Conservation (phyloP, 192 early-diverging fungal genomes). For the Linnemannia exigua region DNA sequence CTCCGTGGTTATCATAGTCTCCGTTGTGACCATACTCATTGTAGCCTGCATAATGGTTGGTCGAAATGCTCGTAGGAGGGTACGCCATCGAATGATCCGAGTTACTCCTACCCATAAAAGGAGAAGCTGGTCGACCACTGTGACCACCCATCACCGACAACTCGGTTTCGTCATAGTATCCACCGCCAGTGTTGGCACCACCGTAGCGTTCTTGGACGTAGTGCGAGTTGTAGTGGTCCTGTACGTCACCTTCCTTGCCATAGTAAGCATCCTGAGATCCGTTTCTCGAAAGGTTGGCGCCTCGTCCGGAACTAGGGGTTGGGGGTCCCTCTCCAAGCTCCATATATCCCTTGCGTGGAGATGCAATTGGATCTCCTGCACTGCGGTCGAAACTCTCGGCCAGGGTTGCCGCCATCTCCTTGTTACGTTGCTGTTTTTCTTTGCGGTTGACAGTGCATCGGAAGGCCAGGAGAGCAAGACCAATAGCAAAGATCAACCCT, state of each 20-base stretch:
- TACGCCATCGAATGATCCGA: conserved; percentile 13
- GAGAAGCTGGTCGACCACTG: conserved; percentile 9
- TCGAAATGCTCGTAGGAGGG: conserved; percentile 24
- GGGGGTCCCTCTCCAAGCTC: conserved; percentile 41
- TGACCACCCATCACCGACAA: conserved; percentile 41
- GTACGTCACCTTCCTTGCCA: conserved; percentile 23
- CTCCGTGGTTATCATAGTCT: conserved; percentile 16
- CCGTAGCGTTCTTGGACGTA: conserved; percentile 55
- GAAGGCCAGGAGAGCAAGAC: conserved; percentile 37
- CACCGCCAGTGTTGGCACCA: conserved; percentile 21
- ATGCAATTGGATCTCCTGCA: conserved; percentile 22
- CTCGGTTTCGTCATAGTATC: conserved; percentile 53
- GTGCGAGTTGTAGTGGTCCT: conserved; percentile 36
- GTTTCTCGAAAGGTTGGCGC: conserved; percentile 33
- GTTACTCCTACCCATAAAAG: not conserved
- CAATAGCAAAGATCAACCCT: conserved; percentile 35
- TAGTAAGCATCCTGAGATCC: conserved; percentile 53
- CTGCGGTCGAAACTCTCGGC: conserved; percentile 42
- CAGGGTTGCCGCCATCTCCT: conserved; percentile 50
- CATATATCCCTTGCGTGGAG: conserved; percentile 41
- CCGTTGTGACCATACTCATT: conserved; percentile 31
- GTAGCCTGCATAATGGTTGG: conserved; percentile 44
- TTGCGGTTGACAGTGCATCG: conserved; percentile 24
- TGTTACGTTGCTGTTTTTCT: conserved; percentile 34
- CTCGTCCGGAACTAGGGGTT: conserved; percentile 9